Percentiles rank a stretch among this genome's conserved stretches.
These are phyloP conservation scores for Erythrophleum ivorense DNA, from an alignment of 331 rosid species.

Conservation along the genomic window DNA sequence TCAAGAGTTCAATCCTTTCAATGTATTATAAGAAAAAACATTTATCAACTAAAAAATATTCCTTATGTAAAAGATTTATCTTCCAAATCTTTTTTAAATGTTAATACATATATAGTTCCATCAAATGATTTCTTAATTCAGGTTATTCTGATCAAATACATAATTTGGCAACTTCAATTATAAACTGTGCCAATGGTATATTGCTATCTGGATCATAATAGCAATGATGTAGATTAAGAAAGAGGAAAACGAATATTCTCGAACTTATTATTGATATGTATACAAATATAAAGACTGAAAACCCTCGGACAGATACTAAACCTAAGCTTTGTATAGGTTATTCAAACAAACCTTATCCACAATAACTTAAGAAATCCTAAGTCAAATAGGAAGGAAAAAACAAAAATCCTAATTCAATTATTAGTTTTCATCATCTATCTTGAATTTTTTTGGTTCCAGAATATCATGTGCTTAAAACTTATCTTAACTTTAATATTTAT, in stretches of 20 bases:
- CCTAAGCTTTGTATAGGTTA: background rate
- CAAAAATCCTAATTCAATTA: background rate
- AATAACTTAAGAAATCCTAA: background rate
- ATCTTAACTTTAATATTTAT: no score
- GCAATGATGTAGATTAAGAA: background rate
- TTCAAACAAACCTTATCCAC: background rate
- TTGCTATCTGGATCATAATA: background rate
- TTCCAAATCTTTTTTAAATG: background rate
- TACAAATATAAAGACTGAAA: background rate
- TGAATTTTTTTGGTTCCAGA: no score
- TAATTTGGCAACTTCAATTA: background rate
- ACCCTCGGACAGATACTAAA: background rate
- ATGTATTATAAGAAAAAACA: no score
- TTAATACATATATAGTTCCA: background rate
- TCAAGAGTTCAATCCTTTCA: no score
- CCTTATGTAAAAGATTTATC: background rate
- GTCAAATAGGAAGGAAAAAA: background rate
- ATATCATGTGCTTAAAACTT: no score
- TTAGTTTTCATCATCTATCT: no score
- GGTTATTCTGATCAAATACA: background rate
- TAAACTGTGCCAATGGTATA: background rate
- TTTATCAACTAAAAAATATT: background rate
- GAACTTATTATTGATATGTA: background rate
- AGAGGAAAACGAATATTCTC: background rate
- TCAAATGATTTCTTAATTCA: background rate